Evolutionary conservation across 73 alveolate species (phyloP).

Genomic region (Halteria grandinella): DNA sequence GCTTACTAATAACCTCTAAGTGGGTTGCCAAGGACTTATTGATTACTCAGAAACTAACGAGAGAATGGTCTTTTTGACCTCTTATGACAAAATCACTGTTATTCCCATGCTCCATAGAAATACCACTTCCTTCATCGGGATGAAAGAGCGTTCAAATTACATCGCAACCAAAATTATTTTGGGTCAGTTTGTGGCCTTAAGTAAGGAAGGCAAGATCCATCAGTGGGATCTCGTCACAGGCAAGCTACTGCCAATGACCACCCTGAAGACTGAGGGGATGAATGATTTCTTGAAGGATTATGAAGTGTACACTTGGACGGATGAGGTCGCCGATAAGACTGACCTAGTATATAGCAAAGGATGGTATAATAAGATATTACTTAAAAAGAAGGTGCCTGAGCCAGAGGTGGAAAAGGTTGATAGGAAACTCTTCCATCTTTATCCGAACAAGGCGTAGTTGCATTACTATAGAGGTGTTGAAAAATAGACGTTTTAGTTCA

Average conservation of each 20-base stretch:
- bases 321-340: too few species aligned
- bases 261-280: too few species aligned
- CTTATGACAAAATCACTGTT: slow-evolving; percentile 1
- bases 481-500: too few species aligned
- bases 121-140: slow-evolving; percentile 35
- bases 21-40: neutral
- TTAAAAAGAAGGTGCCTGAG: too few species aligned
- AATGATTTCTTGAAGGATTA: too few species aligned
- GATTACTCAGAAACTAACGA: slow-evolving; percentile 5
- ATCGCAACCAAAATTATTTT: slow-evolving; percentile 11
- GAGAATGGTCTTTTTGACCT: slow-evolving; percentile 6
- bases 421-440: too few species aligned
- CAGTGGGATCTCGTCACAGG: slow-evolving; percentile 37
- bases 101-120: slow-evolving; percentile 48
- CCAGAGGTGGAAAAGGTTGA: too few species aligned
- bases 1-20: slow-evolving; percentile 5
- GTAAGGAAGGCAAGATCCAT: neutral
- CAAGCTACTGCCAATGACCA: neutral
- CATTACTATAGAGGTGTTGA: too few species aligned
- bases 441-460: too few species aligned
- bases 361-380: too few species aligned
- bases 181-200: slow-evolving; percentile 30
- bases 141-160: neutral
- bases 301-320: too few species aligned
- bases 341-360: too few species aligned